phyloP scores from a whole-genome alignment of 345 rosid genomes.

The Sisymbrium altissimum region DNA sequence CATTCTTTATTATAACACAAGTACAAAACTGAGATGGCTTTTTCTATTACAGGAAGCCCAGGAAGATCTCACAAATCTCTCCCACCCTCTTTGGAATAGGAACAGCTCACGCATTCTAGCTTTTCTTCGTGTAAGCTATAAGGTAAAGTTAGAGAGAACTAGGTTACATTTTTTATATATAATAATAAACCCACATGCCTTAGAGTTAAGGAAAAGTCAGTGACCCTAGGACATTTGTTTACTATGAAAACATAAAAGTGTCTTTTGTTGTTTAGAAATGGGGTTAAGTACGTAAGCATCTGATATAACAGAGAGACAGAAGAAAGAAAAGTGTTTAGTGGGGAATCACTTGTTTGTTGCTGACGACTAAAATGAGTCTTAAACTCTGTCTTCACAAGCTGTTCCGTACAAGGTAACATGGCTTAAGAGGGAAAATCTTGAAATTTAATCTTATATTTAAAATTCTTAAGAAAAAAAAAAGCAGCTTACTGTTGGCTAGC shows the following conservation, averaged over 20 bases:
- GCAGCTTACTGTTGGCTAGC: constrained; percentile 27
- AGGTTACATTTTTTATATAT: constrained; percentile 19
- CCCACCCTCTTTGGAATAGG: constrained; percentile 34
- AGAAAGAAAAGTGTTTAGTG: constrained; percentile 31
- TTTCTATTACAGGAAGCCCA: constrained; percentile 33
- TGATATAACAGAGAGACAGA: constrained; percentile 34
- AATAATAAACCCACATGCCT: constrained; percentile 21
- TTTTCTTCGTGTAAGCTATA: constrained; percentile 15
- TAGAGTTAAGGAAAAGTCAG: constrained; percentile 36
- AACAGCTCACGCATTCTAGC: constrained; percentile 28
- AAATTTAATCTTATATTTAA: neutral
- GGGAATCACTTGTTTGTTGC: constrained; percentile 35
- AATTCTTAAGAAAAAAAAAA: constrained; percentile 15
- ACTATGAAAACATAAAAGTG: constrained; percentile 23
- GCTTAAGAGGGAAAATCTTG: constrained; percentile 2
- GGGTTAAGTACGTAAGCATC: constrained; percentile 36
- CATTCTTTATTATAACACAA: constrained; percentile 15
- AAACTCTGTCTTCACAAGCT: constrained; percentile 28
- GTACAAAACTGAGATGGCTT: constrained; percentile 18
- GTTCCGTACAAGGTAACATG: constrained; percentile 32
- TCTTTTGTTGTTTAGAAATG: constrained; percentile 29
- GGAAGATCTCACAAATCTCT: constrained; percentile 31
- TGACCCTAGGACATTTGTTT: constrained; percentile 35
- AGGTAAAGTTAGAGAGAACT: constrained; percentile 22
- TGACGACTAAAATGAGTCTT: constrained; percentile 22